Evolutionary conservation across 2,329 filamentous ascomycete genomes (phyloP), one percentile per base, ranked within the genome.

Genomic region (Acarospora socialis): DNA sequence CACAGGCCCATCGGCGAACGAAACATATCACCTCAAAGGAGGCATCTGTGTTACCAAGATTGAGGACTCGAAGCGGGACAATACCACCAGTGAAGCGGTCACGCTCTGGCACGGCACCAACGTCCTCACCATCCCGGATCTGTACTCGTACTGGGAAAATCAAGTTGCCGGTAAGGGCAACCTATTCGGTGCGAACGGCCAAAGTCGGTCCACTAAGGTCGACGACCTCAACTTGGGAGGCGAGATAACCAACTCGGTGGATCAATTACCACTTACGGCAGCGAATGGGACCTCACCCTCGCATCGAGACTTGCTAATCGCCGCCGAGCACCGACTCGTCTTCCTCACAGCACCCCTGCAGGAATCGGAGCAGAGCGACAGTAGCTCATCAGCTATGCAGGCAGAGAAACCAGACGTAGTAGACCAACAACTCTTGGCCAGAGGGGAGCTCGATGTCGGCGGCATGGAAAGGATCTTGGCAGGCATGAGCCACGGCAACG

Each of bases 401-500:
- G 21, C n/a, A 17, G 24, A 15, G 21, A 20, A 28, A 15, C 19
- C 33, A 12, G 25, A 34, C 12, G 28, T 19, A n/a, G 14, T 13
- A 21, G 59, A 63, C 28, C 57, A 62, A 38, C 38, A 52, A 18
- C 54, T 55, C 43, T 50, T 63, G 8, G 53, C 43, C 26, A 48
- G 48, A 27, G 60, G 59, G 25, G 56, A 61, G 32, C 50, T 65
- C 10, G 60, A 61, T 35, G 50, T 65, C 10, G 53, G 61, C 24
- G 60, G 59, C 28, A 63, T 65, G 59, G 59, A 59, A 34, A 52
- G 59, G 13, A 44, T 64, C 3, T 43, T 65, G 21, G 57, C 51
- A 17, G 52, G 53, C 23, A 64, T 64, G 58, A n/a, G n/a, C n/a
- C n/a, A n/a, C n/a, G 47, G 50, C 2, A 45, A 29, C 13, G 26